Percentiles rank a stretch among this genome's conserved stretches.
Conservation (phyloP, 2,329 filamentous ascomycete genomes). For the Lizonia empirigonia region DNA sequence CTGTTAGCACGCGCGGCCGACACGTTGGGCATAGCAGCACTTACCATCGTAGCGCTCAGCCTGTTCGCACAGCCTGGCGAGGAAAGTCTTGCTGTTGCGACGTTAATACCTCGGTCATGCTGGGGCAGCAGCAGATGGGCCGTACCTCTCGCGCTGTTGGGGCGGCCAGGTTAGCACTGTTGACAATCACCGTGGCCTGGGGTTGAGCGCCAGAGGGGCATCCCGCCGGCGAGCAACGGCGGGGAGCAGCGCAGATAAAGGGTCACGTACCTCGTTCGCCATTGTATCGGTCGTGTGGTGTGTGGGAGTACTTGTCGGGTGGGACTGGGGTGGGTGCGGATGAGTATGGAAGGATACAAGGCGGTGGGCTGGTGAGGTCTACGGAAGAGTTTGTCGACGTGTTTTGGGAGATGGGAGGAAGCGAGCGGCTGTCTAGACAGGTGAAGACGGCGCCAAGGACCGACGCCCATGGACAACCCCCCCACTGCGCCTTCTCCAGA, state of each 20-base stretch:
- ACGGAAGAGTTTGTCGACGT: slow-evolving; percentile 32
- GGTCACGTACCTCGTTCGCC: slow-evolving; percentile 66
- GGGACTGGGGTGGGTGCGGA: slow-evolving; percentile 27
- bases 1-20: slow-evolving; percentile 41
- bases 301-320: slow-evolving; percentile 21
- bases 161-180: slow-evolving; percentile 46
- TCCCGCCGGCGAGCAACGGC: slow-evolving; percentile 44
- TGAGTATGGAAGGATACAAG: slow-evolving; percentile 33
- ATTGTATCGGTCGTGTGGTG: slow-evolving; percentile 52
- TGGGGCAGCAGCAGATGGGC: slow-evolving; percentile 21
- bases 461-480: slow-evolving; percentile 28
- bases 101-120: slow-evolving; percentile 35
- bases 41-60: slow-evolving; percentile 98
- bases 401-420: slow-evolving; percentile 36
- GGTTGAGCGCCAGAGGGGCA: slow-evolving; percentile 50
- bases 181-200: slow-evolving; percentile 36
- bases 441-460: slow-evolving; percentile 22
- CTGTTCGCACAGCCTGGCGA: slow-evolving; percentile 99
- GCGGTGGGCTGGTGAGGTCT: slow-evolving; percentile 31
- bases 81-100: slow-evolving; percentile 80
- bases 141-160: slow-evolving; percentile 57
- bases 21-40: slow-evolving; percentile 40
- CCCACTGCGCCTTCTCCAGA: slow-evolving; percentile 33
- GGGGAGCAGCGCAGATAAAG: slow-evolving; percentile 45
- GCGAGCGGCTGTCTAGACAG: slow-evolving; percentile 34